Base-by-base conservation (phyloP, 1,284 basidiomycete genomes). In the Pterula multifida region DNA sequence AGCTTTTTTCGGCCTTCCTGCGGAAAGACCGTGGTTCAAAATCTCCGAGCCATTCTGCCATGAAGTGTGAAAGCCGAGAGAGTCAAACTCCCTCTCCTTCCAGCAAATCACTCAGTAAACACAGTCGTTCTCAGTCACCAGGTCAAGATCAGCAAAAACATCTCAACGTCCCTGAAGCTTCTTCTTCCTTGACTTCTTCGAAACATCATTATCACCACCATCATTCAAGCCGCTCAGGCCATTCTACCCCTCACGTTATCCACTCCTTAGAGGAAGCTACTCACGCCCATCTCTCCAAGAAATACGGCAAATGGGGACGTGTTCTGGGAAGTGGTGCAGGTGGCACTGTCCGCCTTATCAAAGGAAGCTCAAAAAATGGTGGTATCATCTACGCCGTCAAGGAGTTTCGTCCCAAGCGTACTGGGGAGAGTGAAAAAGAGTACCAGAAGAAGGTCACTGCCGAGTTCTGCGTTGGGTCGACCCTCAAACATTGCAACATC, bases 361-460 rank as follows among this genome's bases (percentile, higher is more conserved):
- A 94, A 70, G 85, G 84, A 52, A 79, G 73, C 58, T 68, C 63
- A 56, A 94, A 93, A 73, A 78, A 77, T 26, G 89, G 88, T 45
- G 84, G 85, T 19, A 74, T 76, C 46, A 85, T 92, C 46, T 98
- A 89, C 65, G 96, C 96, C 45, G 96, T 97, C 59, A 99, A 99
- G 67, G 92, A 98, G 72, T 98, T 98, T 65, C 77, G 95, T 47
- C 86, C 92, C 46, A 89, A 90, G 58, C 77, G 92, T 54, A 66
- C 76, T 2, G 90, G 90, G 36, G 95, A 98, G 72, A 78, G 75
- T 19, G 90, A 95, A 65, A 90, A 92, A 68, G 95, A 98, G 70
- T 98, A 98, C 65, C 90, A 97, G 79, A 94, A 97, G 73, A 98
- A 98, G 71, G 87, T 98, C 54, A 97, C 94, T 1, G 94, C 95